Conservation (phyloP, 768 basidiomycete genomes). For the Postia placenta region DNA sequence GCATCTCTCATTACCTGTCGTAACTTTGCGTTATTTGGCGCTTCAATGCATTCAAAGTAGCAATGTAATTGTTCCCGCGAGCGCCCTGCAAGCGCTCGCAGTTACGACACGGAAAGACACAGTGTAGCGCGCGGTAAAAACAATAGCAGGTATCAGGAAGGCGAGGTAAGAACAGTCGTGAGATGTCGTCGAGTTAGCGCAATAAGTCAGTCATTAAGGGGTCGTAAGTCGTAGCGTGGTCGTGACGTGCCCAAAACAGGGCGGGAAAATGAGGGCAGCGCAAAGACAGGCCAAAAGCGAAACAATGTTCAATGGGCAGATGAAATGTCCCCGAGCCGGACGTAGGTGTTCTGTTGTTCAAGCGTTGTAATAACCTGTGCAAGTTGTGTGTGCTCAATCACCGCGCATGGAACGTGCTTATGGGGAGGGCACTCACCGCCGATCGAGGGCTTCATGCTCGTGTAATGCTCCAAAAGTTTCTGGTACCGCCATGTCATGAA, state of each 20-base stretch:
- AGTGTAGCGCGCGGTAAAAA: neutral
- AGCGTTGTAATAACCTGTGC: constrained; percentile 40
- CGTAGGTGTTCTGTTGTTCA: constrained; percentile 18
- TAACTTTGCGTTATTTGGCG: constrained; percentile 19
- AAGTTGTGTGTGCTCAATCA: constrained; percentile 1
- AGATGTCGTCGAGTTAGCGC: constrained; percentile 8
- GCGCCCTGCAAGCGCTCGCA: neutral
- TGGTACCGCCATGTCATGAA: constrained; percentile 73
- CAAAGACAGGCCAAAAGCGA: constrained; percentile 6
- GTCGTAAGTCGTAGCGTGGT: constrained; percentile 26
- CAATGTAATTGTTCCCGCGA: neutral
- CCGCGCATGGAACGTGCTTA: neutral
- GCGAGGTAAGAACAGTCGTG: neutral
- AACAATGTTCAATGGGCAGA: constrained; percentile 1
- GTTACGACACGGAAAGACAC: neutral
- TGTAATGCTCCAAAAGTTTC: constrained; percentile 64
- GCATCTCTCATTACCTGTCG: constrained; percentile 1
- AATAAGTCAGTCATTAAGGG: constrained; percentile 22
- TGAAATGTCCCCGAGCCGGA: constrained; percentile 4
- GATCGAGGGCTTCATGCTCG: constrained; percentile 56
- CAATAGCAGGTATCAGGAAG: neutral
- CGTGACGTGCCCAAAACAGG: no score
- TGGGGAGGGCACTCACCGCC: constrained; percentile 38
- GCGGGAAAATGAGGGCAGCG: constrained; percentile 10
- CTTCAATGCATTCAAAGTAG: neutral